Base-by-base conservation (phyloP, 148 eudicot species). In the Tetragonia tetragonoides region DNA sequence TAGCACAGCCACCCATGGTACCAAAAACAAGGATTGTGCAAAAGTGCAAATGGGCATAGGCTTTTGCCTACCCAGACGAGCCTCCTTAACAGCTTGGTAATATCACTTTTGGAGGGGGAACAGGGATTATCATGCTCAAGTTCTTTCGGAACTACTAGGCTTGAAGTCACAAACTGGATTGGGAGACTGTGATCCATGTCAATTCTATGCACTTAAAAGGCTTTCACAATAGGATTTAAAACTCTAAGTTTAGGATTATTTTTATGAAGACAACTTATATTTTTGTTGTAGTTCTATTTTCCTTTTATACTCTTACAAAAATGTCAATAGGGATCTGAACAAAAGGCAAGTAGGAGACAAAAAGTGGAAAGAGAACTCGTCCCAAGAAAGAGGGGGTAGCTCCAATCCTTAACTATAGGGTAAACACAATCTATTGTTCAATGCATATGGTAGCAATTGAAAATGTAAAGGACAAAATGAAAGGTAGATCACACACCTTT, bases 401-500 rank as follows among this genome's bases (percentile, higher is more conserved):
- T 46, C 59, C 18, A 18, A 42, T 37, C 37, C 16, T 47, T 23
- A 23, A 34, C 21, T 56, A 54, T 57, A 72, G 6, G 34, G 64
- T 17, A 18, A 15, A 28, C 20, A 46, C 15, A 41, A 9, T n/a
- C 14, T 47, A 10, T n/a, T 28, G 15, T 28, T 60, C 18, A 46
- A 7, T 24, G 6, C 39, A 34, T 11, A 42, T 57, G 60, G 8
- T 7, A 59, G 37, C 40, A 74, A 54, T 44, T 44, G 23, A 59
- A 74, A 14, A 15, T 15, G 54, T 37, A 8, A 11, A 23, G 56
- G 34, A 44, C 53, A 17, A 34, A 11, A 38, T 18, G 34, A 1
- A 40, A 37, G 28, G 60, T 15, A 7, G 47, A 54, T 39, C 24
- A 24, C 74, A 63, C 66, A 91, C 98, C 95, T 94, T 94, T 86